Conservation (phyloP, 2,329 filamentous ascomycete genomes). For the Hypoxylon sp. region DNA sequence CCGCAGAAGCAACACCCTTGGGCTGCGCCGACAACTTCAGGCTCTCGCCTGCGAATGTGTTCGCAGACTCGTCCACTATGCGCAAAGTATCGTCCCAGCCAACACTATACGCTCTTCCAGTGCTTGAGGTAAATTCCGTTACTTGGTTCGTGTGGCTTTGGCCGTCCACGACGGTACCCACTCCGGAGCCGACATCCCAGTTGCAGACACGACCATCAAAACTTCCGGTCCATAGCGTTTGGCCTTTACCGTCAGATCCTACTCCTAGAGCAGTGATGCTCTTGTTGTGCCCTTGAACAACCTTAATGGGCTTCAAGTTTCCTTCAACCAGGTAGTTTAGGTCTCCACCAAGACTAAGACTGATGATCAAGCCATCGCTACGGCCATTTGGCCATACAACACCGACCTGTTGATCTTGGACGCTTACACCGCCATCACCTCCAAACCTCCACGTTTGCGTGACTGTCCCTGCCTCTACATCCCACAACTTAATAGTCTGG, state of each 20-base stretch:
- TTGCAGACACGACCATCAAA: constrained; percentile 87
- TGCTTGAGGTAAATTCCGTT: constrained; percentile 71
- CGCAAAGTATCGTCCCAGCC: constrained; percentile 95
- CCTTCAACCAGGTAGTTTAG: constrained; percentile 87
- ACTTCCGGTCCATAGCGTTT: constrained; percentile 86
- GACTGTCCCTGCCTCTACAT: constrained; percentile 79
- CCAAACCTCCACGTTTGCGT: constrained; percentile 88
- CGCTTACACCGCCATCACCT: constrained; percentile 72
- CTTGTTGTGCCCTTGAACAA: constrained; percentile 90
- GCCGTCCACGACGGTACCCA: constrained; percentile 77
- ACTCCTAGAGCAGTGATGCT: constrained; percentile 80
- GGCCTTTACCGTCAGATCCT: constrained; percentile 61
- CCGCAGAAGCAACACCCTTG: constrained; percentile 53
- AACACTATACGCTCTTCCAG: constrained; percentile 79
- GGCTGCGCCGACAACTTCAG: constrained; percentile 80
- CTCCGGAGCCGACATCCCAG: constrained; percentile 80
- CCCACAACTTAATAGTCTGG: constrained; percentile 95
- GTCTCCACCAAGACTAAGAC: constrained; percentile 85
- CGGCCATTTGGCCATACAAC: constrained; percentile 88
- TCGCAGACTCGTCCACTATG: constrained; percentile 76
- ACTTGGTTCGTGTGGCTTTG: constrained; percentile 87
- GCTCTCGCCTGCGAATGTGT: constrained; percentile 76
- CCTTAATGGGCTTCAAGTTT: constrained; percentile 70
- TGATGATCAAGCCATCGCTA: constrained; percentile 87
- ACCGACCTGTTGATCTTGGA: constrained; percentile 90